Base-by-base conservation (phyloP, 805 yeast species). In the Metschnikowia orientalis region DNA sequence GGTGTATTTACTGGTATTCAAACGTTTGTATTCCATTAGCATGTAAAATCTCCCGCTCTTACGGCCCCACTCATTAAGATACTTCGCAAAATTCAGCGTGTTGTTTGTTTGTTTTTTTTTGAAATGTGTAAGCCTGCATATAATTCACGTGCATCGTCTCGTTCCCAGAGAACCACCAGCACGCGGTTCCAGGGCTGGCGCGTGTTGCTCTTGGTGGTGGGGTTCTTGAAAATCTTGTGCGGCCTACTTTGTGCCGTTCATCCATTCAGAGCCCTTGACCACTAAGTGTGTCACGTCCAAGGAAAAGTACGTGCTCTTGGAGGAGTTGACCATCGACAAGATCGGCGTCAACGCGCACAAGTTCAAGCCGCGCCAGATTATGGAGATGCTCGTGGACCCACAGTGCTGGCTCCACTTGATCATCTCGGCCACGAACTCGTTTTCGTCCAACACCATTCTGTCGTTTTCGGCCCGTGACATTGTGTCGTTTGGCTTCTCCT, bases 391-490 rank as follows among this genome's bases (percentile, higher is more conserved):
- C 18, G n/a, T 26, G 4, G 53, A 50, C 31, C 33, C 45, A 15
- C 51, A 48, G 38, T 45, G 47, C 12, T 50, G 50, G 44, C 36
- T 50, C 18, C 36, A 40, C 26, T 34, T 41, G 18, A 11, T 50
- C 8, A 46, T 50, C 23, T 37, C 42, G 8, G 50, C 46, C 20
- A 42, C 50, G 9, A 46, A 44, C 30, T 38, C 51, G 13, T 44
- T 46, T 27, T 44, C 51, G 9, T 48, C 53, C 26, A 48, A 43
- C 29, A 47, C 52, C 21, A 46, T 48, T 32, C 43, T 50, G 21
- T 35, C 53, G 3, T 48, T 48, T 28, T 43, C 48, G 7, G 40
- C 46, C 10, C 8, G 37, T 4, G 48, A 44, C 32, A 48, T 48
- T 22, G 32, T 40, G 13, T 40, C 50, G 2, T 50, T 50, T 32